A percentile compares a stretch with the other conserved stretches of the same genome.
Conservation (phyloP, 2,329 filamentous ascomycete genomes). For the Claviceps fusiformis region DNA sequence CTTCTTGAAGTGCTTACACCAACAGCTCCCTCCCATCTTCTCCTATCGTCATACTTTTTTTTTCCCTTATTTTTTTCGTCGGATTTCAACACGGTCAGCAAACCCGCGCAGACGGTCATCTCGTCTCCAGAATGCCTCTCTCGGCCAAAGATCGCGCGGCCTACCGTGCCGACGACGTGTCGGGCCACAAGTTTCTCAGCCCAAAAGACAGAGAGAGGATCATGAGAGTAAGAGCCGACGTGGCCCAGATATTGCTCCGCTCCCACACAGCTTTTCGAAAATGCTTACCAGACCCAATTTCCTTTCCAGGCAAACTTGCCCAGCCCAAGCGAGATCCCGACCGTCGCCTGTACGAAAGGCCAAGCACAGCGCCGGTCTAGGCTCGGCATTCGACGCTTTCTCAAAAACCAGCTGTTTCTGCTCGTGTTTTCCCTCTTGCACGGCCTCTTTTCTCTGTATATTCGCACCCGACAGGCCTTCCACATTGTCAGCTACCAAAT, state of each 20-base stretch:
- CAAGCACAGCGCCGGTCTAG: constrained; percentile 23
- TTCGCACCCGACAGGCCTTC: constrained; percentile 68
- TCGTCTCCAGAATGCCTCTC: constrained; percentile 19
- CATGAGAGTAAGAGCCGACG: constrained; percentile 17
- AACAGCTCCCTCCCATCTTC: neutral
- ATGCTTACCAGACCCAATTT: constrained; percentile 4
- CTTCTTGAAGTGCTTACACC: neutral
- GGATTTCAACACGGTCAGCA: neutral
- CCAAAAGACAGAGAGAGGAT: constrained; percentile 24
- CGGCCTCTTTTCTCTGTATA: constrained; percentile 74
- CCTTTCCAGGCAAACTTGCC: constrained; percentile 23
- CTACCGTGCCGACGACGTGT: constrained; percentile 26
- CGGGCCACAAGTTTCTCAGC: constrained; percentile 19
- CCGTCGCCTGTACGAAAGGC: constrained; percentile 11
- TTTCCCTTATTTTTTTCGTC: neutral
- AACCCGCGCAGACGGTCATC: too few relatives aligned
- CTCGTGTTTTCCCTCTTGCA: constrained; percentile 60
- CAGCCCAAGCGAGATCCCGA: constrained; percentile 19
- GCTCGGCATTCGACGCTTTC: constrained; percentile 46
- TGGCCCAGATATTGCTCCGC: neutral
- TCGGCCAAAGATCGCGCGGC: constrained; percentile 22
- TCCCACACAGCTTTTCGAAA: neutral
- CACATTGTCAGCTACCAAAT: constrained; percentile 65
- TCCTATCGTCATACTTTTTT: neutral
- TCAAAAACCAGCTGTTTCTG: constrained; percentile 49